phyloP scores from a whole-genome alignment of 2,329 filamentous ascomycete genomes.

The Colletotrichum sp. region DNA sequence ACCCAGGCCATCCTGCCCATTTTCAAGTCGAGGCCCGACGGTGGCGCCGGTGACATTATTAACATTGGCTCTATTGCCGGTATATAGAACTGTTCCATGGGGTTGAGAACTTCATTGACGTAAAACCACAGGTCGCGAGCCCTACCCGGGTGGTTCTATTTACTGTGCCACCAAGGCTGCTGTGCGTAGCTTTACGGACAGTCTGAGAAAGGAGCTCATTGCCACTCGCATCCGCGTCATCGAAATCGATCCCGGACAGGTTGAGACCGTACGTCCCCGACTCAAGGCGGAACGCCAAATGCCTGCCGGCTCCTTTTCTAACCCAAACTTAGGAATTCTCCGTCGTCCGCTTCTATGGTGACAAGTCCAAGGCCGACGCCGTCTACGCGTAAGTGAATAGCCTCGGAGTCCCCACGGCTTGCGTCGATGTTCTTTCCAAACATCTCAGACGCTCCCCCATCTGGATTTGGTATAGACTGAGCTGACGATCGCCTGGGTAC shows the following conservation, averaged over 20 bases:
- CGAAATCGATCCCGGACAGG: slow-evolving; percentile 89
- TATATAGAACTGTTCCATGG: slow-evolving; percentile 11
- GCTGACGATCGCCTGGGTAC: slow-evolving; percentile 2
- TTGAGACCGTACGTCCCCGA: slow-evolving; percentile 73
- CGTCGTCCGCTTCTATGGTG: slow-evolving; percentile 85
- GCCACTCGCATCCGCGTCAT: slow-evolving; percentile 82
- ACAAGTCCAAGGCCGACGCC: slow-evolving; percentile 87
- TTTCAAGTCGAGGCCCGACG: slow-evolving; percentile 77
- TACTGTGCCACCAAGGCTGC: slow-evolving; percentile 95
- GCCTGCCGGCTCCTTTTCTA: not conserved
- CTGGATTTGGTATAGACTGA: not conserved
- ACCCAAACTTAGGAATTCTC: slow-evolving; percentile 72
- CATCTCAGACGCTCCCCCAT: not conserved
- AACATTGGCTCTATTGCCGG: slow-evolving; percentile 92
- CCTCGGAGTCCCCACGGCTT: not conserved
- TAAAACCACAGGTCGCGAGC: slow-evolving; percentile 66
- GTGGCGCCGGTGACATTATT: slow-evolving; percentile 90
- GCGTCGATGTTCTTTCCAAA: not conserved
- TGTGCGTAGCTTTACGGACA: slow-evolving; percentile 83
- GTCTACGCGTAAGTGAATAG: slow-evolving; percentile 77
- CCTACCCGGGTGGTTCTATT: slow-evolving; percentile 85
- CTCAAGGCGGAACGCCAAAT: not conserved
- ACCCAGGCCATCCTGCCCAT: slow-evolving; percentile 88
- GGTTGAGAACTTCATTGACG: not conserved
- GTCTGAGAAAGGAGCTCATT: slow-evolving; percentile 83